These are phyloP conservation scores for Tardiomyces depauwii DNA, from an alignment of 1,139 yeast genomes.

Conservation along the genomic window DNA sequence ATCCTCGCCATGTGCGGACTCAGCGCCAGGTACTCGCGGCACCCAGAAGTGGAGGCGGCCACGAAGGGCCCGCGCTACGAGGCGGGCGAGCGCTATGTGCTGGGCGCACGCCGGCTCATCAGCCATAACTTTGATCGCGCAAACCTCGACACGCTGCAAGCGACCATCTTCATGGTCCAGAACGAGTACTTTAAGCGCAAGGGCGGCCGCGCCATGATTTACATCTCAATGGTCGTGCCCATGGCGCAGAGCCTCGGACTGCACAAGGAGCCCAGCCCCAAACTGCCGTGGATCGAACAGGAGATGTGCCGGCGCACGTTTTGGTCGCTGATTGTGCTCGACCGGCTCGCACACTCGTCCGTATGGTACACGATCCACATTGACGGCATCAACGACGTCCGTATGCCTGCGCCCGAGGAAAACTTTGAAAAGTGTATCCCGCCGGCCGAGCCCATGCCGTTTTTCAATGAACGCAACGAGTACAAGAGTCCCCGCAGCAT, in stretches of 20 bases:
- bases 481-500: slow-evolving; percentile 9
- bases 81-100: slow-evolving; percentile 25
- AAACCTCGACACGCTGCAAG: slow-evolving; percentile 27
- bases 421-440: slow-evolving; percentile 11
- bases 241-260: slow-evolving; percentile 26
- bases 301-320: slow-evolving; percentile 27
- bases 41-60: slow-evolving; percentile 18
- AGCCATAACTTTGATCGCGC: slow-evolving; percentile 25
- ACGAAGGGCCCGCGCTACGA: slow-evolving; percentile 16
- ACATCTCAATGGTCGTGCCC: slow-evolving; percentile 26
- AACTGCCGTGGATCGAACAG: slow-evolving; percentile 23
- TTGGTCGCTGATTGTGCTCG: slow-evolving; percentile 28
- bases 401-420: slow-evolving; percentile 10
- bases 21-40: slow-evolving; percentile 27
- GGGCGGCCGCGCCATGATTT: slow-evolving; percentile 27
- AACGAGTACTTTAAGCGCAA: slow-evolving; percentile 26
- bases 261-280: slow-evolving; percentile 18
- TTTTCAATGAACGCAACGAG: slow-evolving; percentile 1
- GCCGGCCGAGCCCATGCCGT: neutral
- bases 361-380: slow-evolving; percentile 21
- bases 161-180: slow-evolving; percentile 24
- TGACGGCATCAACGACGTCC: neutral
- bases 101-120: slow-evolving; percentile 20
- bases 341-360: slow-evolving; percentile 27
- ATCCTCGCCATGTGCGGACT: slow-evolving; percentile 28